Percentiles rank a stretch among this genome's conserved stretches.
Conservation (phyloP, 768 basidiomycete genomes). For the Tylopilus sp. region DNA sequence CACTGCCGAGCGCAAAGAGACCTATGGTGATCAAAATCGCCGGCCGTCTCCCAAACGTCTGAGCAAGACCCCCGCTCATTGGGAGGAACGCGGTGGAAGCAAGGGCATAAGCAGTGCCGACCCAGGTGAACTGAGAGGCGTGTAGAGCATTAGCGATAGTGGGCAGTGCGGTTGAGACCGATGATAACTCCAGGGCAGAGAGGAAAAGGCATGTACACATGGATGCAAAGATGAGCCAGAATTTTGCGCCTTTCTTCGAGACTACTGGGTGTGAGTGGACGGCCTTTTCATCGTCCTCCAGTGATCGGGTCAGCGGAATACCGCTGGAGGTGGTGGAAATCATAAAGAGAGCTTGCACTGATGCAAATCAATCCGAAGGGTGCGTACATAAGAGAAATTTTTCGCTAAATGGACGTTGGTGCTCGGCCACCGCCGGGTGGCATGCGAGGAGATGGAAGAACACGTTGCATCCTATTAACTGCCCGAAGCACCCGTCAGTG, state of each 20-base stretch:
- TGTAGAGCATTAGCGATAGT: background rate
- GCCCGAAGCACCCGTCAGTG: no score
- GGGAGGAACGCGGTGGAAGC: background rate
- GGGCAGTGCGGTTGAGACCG: background rate
- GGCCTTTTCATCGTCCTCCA: background rate
- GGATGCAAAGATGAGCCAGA: background rate
- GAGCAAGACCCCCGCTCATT: background rate
- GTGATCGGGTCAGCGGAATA: background rate
- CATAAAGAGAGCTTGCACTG: background rate
- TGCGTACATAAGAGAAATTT: no score
- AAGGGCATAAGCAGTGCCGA: background rate
- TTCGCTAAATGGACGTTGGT: no score
- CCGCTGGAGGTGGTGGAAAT: background rate
- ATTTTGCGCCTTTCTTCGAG: background rate
- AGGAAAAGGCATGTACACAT: slow-evolving; percentile 1
- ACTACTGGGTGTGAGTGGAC: no score
- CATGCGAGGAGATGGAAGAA: no score
- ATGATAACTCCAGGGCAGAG: background rate
- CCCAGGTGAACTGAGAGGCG: background rate
- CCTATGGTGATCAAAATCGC: background rate
- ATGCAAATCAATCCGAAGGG: no score
- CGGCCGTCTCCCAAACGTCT: background rate
- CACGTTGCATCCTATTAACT: no score
- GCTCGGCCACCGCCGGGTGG: no score
- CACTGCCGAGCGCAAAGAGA: background rate